These are phyloP conservation scores for Candida quercuum DNA, from an alignment of 805 yeast genomes.

Conservation along the genomic window DNA sequence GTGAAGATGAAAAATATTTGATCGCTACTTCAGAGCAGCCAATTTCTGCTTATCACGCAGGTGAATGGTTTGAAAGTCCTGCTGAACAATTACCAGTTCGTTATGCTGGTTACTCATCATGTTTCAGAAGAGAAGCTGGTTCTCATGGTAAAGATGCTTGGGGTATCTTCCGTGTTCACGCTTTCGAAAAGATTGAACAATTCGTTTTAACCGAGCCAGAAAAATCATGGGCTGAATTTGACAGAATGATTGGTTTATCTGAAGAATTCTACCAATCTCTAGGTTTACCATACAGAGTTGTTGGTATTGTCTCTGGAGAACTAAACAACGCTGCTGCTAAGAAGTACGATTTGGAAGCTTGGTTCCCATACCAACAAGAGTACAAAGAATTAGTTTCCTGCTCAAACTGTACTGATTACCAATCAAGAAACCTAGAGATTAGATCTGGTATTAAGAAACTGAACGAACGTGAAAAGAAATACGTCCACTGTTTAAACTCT, in stretches of 20 bases:
- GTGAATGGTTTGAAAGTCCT: conserved; percentile 98
- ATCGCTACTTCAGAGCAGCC: conserved; percentile 99
- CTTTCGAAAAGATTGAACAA: conserved; percentile 97
- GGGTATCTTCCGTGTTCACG: conserved; percentile 99
- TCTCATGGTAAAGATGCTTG: conserved; percentile 99
- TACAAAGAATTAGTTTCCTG: conserved; percentile 97
- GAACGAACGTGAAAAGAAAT: conserved; percentile 93
- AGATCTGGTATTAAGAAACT: conserved; percentile 97
- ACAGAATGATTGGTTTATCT: conserved; percentile 84
- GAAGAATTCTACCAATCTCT: conserved; percentile 92
- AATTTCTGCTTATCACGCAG: conserved; percentile 93
- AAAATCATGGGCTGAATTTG: conserved; percentile 96
- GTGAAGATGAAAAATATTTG: conserved; percentile 94
- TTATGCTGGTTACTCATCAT: conserved; percentile 96
- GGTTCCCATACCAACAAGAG: conserved; percentile 99
- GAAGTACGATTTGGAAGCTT: conserved; percentile 97
- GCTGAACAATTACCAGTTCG: conserved; percentile 93
- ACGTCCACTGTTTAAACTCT: conserved; percentile 97
- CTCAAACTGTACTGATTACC: conserved; percentile 99
- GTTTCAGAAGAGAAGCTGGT: conserved; percentile 99
- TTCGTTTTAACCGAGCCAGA: conserved; percentile 95
- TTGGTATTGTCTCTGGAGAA: conserved; percentile 97
- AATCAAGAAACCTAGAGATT: conserved; percentile 96
- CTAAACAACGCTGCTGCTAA: conserved; percentile 98
- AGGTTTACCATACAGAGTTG: conserved; percentile 93